Base-by-base conservation (phyloP, 2,329 filamentous ascomycete species). In the Lasiodiplodia theobromae region DNA sequence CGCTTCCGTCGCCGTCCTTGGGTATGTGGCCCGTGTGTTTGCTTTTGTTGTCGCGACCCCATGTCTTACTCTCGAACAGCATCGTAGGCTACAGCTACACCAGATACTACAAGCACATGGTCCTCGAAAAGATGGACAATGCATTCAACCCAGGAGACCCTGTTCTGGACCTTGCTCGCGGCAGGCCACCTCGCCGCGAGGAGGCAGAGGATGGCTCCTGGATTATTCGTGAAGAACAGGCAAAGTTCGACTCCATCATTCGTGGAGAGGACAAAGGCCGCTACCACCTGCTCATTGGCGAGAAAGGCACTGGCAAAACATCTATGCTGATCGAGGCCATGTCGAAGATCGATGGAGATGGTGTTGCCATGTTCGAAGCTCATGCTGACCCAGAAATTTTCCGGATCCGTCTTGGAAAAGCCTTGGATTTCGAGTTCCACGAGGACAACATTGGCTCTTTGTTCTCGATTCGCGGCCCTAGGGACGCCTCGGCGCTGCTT, bases 361-460 rank as follows among this genome's bases (percentile, higher is more conserved):
- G 93, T 25, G 91, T 95, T 54, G 91, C 94, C 72, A 97, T 99
- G 93, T 92, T 98, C 75, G 96, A 99, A 80, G 94, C 95, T 0
- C 96, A 99, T 79, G 91, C 94, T 5, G 94, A 99, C 78, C 87
- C 94, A 1, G 96, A 99, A 76, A 97, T 99, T 69, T 97, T 99
- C 78, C 91, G 96, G 21, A 91, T 97, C 53, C 88, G 96, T 4
- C 86, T 99, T 3, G 96, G 96, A 31, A 97, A 97, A 77, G 93
- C 94, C 2, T 85, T 99, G 51, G 94, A 99, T 78, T 99, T 94
- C 78, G 96, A 99, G 77, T 99, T 92, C 74, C 93, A 98, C 77
- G 96, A 98, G 82, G 96, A 99, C 82, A 97, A 97, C 76, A 97
- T 99, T 71, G 96, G 96, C 54, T 93, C 92, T 6, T 91, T 99